Evolutionary conservation across 805 yeast genomes (phyloP), one percentile per base, ranked within the genome.

Genomic region (Yamadazyma olivae): DNA sequence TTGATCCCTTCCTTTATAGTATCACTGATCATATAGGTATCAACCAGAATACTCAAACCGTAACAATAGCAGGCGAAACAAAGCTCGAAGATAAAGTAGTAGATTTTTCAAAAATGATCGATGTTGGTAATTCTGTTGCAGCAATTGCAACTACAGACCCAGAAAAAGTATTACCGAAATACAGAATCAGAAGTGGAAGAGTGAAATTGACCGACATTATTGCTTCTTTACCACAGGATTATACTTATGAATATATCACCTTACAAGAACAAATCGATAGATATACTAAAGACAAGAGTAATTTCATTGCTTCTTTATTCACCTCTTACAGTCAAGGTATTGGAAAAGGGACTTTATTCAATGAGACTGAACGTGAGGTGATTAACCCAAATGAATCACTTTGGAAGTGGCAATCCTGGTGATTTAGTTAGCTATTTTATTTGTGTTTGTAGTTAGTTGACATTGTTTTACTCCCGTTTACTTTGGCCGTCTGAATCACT

Each of bases 51-150:
- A 50, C 53, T 17, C 61, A 61, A 5, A 52, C 58, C 4, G 62
- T 65, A 27, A 56, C 59, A 17, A 48, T 51, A 35, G 50, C 61
- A 15, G 81, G 79, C 10, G 65, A 64, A 32, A 68, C 67, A 18
- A n/a, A n/a, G n/a, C n/a, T n/a, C n/a, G 50, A 59, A 28, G 39
- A 51, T 10, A 29, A 19, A 19, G 45, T 49, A 32, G 40, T 73
- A 33, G 57, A 70, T 19, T 53, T 70, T 27, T 48, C 74, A 3
- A 61, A 43, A 26, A 39, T 59, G 17, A 41, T 36, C 10, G 79
- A 79, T 53, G 49, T 77, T 39, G 79, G 76, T 15, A 57, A 65
- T 22, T 43, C 57, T 4, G 51, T 70, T 31, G 74, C 73, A 14
- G 49, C 68, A 9, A 41, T 74, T 30, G 70, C 66, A 8, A 53